Percentiles rank a stretch among this genome's conserved stretches.
These are phyloP conservation scores for Stephania cephalantha DNA, from an alignment of 164 flowering plant species.

Conservation along the genomic window DNA sequence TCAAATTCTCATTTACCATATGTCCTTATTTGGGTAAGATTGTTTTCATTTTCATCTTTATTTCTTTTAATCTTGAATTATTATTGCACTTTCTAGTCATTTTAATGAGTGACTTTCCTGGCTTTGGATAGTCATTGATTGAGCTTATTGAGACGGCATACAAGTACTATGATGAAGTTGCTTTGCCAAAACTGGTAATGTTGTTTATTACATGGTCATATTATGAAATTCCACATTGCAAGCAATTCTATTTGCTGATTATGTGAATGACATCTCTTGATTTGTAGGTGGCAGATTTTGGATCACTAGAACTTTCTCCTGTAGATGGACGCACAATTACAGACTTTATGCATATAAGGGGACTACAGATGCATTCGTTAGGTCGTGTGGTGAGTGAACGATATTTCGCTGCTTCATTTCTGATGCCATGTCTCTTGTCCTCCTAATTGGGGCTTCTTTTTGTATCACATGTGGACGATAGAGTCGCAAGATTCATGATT, in stretches of 20 bases:
- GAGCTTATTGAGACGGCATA: conserved; percentile 64
- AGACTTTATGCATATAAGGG: conserved; percentile 93
- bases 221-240: neutral
- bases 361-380: conserved; percentile 76
- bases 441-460: no score
- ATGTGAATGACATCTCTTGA: conserved; percentile 9
- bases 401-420: neutral
- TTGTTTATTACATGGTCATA: conserved; percentile 2
- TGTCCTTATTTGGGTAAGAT: neutral
- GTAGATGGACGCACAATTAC: conserved; percentile 95
- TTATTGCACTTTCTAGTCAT: neutral
- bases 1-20: neutral
- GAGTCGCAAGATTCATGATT: neutral
- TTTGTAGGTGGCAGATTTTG: conserved; percentile 81
- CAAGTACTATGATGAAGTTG: conserved; percentile 75
- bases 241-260: neutral
- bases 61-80: neutral
- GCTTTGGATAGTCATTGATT: conserved; percentile 51
- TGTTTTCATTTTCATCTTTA: neutral
- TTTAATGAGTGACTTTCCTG: conserved; percentile 1
- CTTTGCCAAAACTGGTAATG: conserved; percentile 86
- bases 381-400: conserved; percentile 73
- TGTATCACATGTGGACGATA: neutral
- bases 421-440: neutral
- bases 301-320: conserved; percentile 92